These are phyloP conservation scores for Plasmodium cynomolgi DNA, from an alignment of 169 alveolate genomes.

Conservation along the genomic window DNA sequence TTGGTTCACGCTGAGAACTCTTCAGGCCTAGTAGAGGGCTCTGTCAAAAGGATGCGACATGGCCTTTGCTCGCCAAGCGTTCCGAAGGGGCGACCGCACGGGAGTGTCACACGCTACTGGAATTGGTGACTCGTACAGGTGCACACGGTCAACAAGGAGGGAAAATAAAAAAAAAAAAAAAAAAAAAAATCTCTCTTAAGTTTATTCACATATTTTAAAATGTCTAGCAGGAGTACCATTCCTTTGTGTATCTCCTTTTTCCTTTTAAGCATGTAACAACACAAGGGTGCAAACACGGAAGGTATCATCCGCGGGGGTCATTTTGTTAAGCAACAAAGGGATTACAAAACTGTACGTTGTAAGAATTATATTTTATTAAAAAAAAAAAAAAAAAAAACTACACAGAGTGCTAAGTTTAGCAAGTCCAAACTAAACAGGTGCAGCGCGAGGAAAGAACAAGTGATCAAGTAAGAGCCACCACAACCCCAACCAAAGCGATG, in stretches of 20 bases:
- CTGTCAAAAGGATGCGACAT: not conserved
- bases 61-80: not conserved
- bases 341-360: slow-evolving; percentile 2
- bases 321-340: not conserved
- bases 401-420: not conserved
- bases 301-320: not conserved
- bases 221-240: slow-evolving; percentile 11
- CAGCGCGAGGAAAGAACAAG: not conserved
- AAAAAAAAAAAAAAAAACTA: not conserved
- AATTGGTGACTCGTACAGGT: not conserved
- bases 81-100: not conserved
- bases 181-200: not conserved
- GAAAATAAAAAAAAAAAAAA: not conserved
- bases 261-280: not conserved
- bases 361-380: not conserved
- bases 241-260: not conserved
- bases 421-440: not conserved
- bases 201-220: slow-evolving; percentile 7
- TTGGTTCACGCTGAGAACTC: not conserved
- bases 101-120: not conserved
- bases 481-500: not conserved
- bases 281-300: not conserved
- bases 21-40: not conserved
- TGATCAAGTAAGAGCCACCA: not conserved
- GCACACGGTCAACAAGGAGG: not conserved